A percentile compares a stretch with the other conserved stretches of the same genome.
These are phyloP conservation scores for Acer negundo DNA, from an alignment of 345 rosid species.

Conservation along the genomic window DNA sequence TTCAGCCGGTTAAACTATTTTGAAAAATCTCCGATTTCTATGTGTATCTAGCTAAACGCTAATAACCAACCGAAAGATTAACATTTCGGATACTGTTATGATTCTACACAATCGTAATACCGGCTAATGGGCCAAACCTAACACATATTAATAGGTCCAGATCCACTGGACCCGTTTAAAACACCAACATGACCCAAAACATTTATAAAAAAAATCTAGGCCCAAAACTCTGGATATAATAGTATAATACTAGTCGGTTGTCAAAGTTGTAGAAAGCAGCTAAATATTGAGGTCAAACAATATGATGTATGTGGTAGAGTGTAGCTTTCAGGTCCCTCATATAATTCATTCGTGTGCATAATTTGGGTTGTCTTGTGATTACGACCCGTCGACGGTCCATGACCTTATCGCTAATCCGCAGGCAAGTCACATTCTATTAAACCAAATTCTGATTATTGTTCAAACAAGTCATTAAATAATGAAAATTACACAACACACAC, in stretches of 20 bases:
- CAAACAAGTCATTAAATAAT: not conserved
- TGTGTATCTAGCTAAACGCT: too few species aligned
- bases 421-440: not conserved
- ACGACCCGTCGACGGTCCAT: not conserved
- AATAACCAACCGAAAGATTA: too few species aligned
- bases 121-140: too few species aligned
- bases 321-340: conserved; percentile 1
- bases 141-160: too few species aligned
- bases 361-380: not conserved
- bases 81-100: too few species aligned
- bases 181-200: too few species aligned
- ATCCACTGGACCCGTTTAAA: too few species aligned
- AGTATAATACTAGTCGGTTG: too few species aligned
- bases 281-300: not conserved
- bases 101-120: too few species aligned
- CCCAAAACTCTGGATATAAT: not conserved
- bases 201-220: not conserved
- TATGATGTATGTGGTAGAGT: not conserved
- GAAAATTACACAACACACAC: not conserved
- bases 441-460: not conserved
- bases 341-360: conserved; percentile 2
- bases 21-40: too few species aligned
- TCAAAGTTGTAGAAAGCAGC: not conserved
- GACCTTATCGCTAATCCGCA: not conserved
- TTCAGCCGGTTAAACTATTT: too few species aligned